These are phyloP conservation scores for Oidiodendron maius DNA, from an alignment of 495 filamentous ascomycete genomes.

Conservation along the genomic window DNA sequence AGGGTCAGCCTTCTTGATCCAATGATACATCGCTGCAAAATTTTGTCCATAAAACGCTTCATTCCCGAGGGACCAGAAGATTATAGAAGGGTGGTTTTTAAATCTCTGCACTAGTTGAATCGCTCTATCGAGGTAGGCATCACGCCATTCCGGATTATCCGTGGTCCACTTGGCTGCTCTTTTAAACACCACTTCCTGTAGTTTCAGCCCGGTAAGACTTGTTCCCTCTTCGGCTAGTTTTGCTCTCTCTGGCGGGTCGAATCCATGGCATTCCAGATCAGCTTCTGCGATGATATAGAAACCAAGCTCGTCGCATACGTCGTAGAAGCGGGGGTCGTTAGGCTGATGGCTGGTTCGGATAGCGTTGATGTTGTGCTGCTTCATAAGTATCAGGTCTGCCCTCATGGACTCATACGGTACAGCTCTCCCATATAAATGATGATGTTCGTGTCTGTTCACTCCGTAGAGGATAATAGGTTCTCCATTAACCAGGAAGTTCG, in stretches of 20 bases:
- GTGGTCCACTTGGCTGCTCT: constrained; percentile 51
- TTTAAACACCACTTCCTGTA: no score
- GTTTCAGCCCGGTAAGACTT: no score
- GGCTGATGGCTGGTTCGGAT: constrained; percentile 60
- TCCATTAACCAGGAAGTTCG: constrained; percentile 56
- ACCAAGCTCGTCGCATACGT: constrained; percentile 61
- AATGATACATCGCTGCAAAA: constrained; percentile 60
- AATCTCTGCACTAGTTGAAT: no score
- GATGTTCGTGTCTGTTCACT: constrained; percentile 63
- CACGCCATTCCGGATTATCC: constrained; percentile 62
- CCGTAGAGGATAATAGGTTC: constrained; percentile 52
- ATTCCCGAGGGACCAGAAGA: no score
- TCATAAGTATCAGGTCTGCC: constrained; percentile 59
- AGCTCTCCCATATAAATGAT: constrained; percentile 51
- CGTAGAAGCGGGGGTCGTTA: constrained; percentile 54
- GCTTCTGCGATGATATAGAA: constrained; percentile 69
- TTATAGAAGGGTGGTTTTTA: no score
- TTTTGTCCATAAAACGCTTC: no score
- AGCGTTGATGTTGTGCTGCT: constrained; percentile 61
- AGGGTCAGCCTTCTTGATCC: constrained; percentile 48
- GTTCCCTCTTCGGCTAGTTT: no score
- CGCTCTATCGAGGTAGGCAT: constrained; percentile 68
- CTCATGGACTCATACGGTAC: constrained; percentile 50
- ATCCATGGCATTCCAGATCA: constrained; percentile 69
- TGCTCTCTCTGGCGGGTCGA: constrained; percentile 42